Evolutionary conservation across 2,329 filamentous ascomycete genomes (phyloP), one percentile per base, ranked within the genome.

Genomic region (Hypoxylon sp.): DNA sequence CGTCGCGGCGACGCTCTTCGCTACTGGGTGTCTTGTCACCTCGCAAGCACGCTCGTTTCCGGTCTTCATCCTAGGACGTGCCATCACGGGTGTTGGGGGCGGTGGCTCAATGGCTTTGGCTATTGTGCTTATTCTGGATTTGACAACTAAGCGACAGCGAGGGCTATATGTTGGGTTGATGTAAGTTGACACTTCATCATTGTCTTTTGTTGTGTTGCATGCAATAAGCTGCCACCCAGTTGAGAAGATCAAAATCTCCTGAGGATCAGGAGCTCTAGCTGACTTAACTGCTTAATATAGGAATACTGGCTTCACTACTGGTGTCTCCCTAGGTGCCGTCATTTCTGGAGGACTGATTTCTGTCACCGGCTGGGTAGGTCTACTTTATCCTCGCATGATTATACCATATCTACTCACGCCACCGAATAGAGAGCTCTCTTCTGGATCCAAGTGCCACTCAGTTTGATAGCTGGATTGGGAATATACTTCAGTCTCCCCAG

Each of bases 51-150:
- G 61, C 2, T 79, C 74, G 0, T 82, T 92, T 41, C 65, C 72
- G 2, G 70, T 75, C 3, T 94, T 95, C 60, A 77, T 94, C 12
- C 51, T 83, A 0, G 90, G 90, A 1, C 79, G 90, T 34, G 81
- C 81, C 1, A 64, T 92, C 11, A 80, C 83, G 2, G 90, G 90
- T 0, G 67, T 84, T 6, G 90, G 89, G 0, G 86, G 80, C 11
- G 87, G 87, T 2, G 88, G 89, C 0, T 80, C 91, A 36, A 82
- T 91, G 72, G 87, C 87, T 0, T 79, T 92, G 5, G 80, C 86
- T 1, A 83, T 90, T 35, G 90, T 95, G 36, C 75, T 93, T 15
- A 84, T 90, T 0, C 78, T 94, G n/a, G 87, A 93, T 66, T 73
- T 94, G 55, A 81, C 86, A 0, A 83, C 79, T 15, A 81, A 84